A percentile compares a stretch with the other conserved stretches of the same genome.
phyloP scores from a whole-genome alignment of 2,329 filamentous ascomycete species.

The Purpureocillium lavendulum region DNA sequence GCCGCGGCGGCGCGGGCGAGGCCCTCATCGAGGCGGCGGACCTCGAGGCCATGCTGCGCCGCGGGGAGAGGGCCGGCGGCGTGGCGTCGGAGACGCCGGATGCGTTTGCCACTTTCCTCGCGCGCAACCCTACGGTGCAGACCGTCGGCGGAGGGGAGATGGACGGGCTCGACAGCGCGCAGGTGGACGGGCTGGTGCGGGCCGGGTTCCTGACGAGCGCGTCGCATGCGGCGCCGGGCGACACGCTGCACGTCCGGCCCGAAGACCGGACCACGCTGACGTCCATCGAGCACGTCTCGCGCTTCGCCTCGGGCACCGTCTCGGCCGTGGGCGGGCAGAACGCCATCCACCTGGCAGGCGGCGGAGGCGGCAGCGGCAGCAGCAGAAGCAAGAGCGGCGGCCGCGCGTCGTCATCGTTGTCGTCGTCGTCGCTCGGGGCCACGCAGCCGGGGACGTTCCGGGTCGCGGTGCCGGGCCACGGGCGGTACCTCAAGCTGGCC shows the following conservation, averaged over 20 bases:
- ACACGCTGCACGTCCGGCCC: conserved; percentile 36
- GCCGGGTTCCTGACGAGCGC: conserved; percentile 58
- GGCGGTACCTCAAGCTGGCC: conserved; percentile 58
- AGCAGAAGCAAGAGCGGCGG: conserved; percentile 1
- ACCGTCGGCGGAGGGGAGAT: conserved; percentile 24
- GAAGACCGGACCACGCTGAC: conserved; percentile 48
- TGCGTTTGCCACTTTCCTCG: conserved; percentile 44
- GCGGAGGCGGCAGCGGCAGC: conserved; percentile 32
- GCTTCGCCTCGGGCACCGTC: conserved; percentile 58
- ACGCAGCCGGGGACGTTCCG: conserved; percentile 26
- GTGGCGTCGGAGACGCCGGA: conserved; percentile 35
- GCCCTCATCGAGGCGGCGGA: conserved; percentile 51
- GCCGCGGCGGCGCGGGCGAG: conserved; percentile 54
- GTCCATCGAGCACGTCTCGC: conserved; percentile 54
- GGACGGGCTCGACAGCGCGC: conserved; percentile 14
- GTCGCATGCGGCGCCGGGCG: conserved; percentile 19
- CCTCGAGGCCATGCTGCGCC: conserved; percentile 39
- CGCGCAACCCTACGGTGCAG: conserved; percentile 36
- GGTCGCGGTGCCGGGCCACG: conserved; percentile 59
- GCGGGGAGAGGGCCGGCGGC: conserved; percentile 11
- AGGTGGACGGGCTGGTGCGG: conserved; percentile 51
- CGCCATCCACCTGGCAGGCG: conserved; percentile 56
- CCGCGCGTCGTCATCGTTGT: conserved; percentile 11
- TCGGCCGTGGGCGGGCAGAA: conserved; percentile 62
- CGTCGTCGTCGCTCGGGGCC: conserved; percentile 5